A percentile compares a stretch with the other conserved stretches of the same genome.
phyloP scores from a whole-genome alignment of 371 early-diverging fungal species.

The Blastocladiella emersonii region DNA sequence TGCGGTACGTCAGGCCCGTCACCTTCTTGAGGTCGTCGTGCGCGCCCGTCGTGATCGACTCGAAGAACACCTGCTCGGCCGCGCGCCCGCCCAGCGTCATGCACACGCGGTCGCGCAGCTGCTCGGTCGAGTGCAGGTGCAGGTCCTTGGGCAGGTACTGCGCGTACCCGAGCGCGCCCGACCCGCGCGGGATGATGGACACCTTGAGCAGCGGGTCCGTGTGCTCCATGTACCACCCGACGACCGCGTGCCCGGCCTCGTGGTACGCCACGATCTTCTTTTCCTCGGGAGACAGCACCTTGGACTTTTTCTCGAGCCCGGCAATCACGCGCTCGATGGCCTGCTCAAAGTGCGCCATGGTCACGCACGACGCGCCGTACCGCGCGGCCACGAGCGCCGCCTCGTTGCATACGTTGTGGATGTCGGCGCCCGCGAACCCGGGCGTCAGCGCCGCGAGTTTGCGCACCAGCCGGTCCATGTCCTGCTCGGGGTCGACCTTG shows the following conservation, averaged over 20 bases:
- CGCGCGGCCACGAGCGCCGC: constrained; percentile 97
- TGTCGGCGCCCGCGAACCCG: constrained; percentile 95
- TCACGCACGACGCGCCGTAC: constrained; percentile 53
- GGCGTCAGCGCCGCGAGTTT: constrained; percentile 89
- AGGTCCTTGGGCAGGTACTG: constrained; percentile 97
- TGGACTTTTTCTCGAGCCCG: constrained; percentile 92
- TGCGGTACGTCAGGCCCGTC: constrained; percentile 91
- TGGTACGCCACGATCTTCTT: constrained; percentile 98
- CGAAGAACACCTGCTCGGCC: constrained; percentile 88
- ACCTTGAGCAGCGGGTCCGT: constrained; percentile 95
- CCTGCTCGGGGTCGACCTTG: constrained; percentile 38
- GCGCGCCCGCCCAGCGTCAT: constrained; percentile 97
- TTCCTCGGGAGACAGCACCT: constrained; percentile 90
- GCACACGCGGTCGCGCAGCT: constrained; percentile 88
- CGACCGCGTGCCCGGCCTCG: constrained; percentile 98
- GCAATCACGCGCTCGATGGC: constrained; percentile 98
- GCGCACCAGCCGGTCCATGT: constrained; percentile 63
- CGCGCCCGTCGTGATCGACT: constrained; percentile 77
- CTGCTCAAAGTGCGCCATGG: constrained; percentile 81
- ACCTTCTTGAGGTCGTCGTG: constrained; percentile 93
- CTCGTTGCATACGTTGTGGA: constrained; percentile 97
- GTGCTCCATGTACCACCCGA: constrained; percentile 92
- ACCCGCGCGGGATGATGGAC: constrained; percentile 93
- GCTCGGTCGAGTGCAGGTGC: constrained; percentile 80
- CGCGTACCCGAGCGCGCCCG: constrained; percentile 93